Evolutionary conservation across 805 yeast genomes (phyloP), one percentile per base, ranked within the genome.

Genomic region (Yarrowia keelungensis): DNA sequence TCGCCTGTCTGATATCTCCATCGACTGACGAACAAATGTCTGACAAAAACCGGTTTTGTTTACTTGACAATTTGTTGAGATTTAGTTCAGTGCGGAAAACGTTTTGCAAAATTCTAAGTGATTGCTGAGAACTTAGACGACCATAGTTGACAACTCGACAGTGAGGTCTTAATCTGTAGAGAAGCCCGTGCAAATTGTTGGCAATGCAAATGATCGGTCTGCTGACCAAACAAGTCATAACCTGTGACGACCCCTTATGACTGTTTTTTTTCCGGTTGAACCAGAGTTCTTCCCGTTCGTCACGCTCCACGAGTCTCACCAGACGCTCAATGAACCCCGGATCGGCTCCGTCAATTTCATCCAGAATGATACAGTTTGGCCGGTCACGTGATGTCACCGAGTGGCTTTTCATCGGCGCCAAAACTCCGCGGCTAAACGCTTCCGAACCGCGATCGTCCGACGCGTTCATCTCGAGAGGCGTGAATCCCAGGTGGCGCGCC

Each of bases 151-250:
- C 81, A 8, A 90, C 81, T 73, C 94, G 97, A 71, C 94, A 86
- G 70, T 83, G 79, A 0, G 89, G 89, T 70, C 94, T 85, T 70
- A 94, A 80, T 69, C 86, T 87, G 66, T 91, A 96, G 78, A 94
- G 80, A 0, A 90, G 86, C 2, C 87, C 85, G 0, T 90, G 92
- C 1, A 90, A 82, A 74, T 95, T 97, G 75, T 94, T 95, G 76
- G 98, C 96, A 69, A 95, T 86, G 50, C 97, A 93, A 67, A 94
- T 91, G 19, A 95, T 91, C 1, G 98, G 98, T 72, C 98, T 83
- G 73, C 83, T 81, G 51, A 95, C 76, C 5, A 87, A 78, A 43
- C 32, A 26, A 3, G 32, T 26, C 32, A 26, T 26, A 26, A 26
- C 32, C 32, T 26, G 32, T 5, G 32, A 3, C 32, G 32, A 26